Evolutionary conservation across 202 grass and related monocot genomes (phyloP), one percentile per base, ranked within the genome.

Genomic region (Setaria italica): DNA sequence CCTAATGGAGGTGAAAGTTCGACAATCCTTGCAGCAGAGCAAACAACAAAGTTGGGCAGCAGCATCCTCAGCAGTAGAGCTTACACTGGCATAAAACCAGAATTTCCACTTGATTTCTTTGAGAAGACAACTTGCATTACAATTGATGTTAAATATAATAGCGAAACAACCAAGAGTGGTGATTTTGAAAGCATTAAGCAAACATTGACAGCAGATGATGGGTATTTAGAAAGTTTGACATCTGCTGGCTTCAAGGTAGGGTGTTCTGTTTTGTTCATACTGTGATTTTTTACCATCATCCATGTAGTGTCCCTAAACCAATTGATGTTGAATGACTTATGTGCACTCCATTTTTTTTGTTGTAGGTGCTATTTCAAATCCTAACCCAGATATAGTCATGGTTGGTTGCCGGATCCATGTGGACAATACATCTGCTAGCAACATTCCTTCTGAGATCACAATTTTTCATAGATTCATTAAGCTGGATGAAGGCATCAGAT

Each of bases 41-140:
- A 98, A 85, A 98, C 90, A 42, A 98, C 92, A 86, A 98, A 92
- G 89, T 72, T 98, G 62, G 95, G 90, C 54, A 90, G 88, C 16
- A 94, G 91, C 54, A 99, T 99, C 76, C 91, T 99, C 42, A 92
- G 62, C 49, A 92, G 53, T 78, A 95, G 81, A 87, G 90, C 89
- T 81, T 99, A 94, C 57, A 62, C 84, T 82, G 82, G 90, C 84
- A 82, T 80, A 51, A 99, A 91, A 75, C 88, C 91, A 50, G 96
- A 99, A 76, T 99, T 99, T 87, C 86, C 91, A 43, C 91, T 99
- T 62, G 96, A 99, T 82, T 99, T 94, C 86, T 99, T 95, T 85
- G 96, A 99, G 85, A 99, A 94, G 87, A 91, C 93, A 20, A 84
- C 74, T 67, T 95, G 90, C 84, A 94, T 99, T 80, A 95, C 96